Evolutionary conservation across 768 basidiomycete genomes (phyloP), one percentile per base, ranked within the genome.

Genomic region (Hypsizygus marmoreus): DNA sequence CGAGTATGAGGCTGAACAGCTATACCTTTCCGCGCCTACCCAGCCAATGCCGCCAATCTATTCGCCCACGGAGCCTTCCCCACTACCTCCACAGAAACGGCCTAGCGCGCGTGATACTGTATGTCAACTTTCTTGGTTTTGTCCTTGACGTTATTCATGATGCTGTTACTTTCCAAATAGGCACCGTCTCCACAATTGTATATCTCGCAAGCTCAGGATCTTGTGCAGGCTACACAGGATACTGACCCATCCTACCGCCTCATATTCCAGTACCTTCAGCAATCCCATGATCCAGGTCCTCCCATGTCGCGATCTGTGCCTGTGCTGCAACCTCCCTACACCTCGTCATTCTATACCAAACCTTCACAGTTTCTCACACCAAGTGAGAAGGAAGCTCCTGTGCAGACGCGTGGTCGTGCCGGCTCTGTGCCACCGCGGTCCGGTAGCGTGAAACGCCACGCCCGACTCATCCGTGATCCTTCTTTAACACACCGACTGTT

Each of bases 1-100:
- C 49, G 77, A 77, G 53, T 77, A 73, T 52, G 67, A 74, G 20
- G 76, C 75, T 29, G 76, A 77, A 55, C 66, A 68, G 50, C 65
- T 70, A 4, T 70, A 73, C 59, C 64, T 64, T 29, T 64, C 63
- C 39, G 70, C 73, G 11, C 69, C 72, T 26, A 68, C 69, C 24
- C 53, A 65, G 19, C 62, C 51, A 32, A 55, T 59, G 20, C 49
- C 55, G 24, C 60, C 58, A 40, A 36, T 64, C 44, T 58, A 63
- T 55, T 59, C 55, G 10, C 39, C 42, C 10, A n/a, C 24, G 23
- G 51, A 52, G 40, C 37, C 45, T 7, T 1, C 42, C 1, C 43
- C 50, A 13, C 36, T 49, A 12, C 43, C 48, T 41, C 29, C 50
- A 6, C 40, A 44, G 19, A 52, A 44, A 6, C 36, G 25, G n/a